Evolutionary conservation across 345 rosid genomes (phyloP).

Genomic region (Eucalyptus erythrocorys): DNA sequence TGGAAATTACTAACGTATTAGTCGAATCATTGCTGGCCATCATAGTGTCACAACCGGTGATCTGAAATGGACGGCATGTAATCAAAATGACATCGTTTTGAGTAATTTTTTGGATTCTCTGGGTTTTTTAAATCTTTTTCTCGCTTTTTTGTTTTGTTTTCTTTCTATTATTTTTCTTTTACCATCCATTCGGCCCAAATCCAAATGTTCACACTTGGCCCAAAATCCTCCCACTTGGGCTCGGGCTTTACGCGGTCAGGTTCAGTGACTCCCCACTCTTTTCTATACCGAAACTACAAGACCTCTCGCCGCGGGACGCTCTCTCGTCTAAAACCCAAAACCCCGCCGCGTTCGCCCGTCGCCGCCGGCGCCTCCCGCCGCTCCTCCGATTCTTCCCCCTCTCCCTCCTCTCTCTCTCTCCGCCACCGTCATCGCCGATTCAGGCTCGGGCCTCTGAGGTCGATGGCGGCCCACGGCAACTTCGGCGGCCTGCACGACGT

Average conservation of each 20-base stretch:
- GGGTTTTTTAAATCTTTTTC: not conserved
- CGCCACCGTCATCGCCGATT: not conserved
- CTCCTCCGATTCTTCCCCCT: not conserved
- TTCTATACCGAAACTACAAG: not conserved
- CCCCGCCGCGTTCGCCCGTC: not conserved
- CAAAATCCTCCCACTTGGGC: not conserved
- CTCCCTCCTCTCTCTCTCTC: not conserved
- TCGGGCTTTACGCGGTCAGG: not conserved
- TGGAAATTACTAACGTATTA: rapidly evolving
- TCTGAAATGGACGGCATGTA: rapidly evolving
- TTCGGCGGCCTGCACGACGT: conserved; percentile 34
- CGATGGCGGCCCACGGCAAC: conserved; percentile 31
- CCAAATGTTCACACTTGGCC: not conserved
- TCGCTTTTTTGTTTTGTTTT: not conserved
- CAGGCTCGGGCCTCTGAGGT: not conserved
- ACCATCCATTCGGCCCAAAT: not conserved
- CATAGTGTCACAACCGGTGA: rapidly evolving
- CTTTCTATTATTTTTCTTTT: not conserved
- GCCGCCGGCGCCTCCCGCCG: not conserved
- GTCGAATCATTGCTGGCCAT: rapidly evolving
- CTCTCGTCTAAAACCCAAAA: not conserved
- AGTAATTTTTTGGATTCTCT: not conserved
- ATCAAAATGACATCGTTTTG: not conserved
- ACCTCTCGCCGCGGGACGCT: not conserved
- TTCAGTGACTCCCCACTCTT: not conserved